Base-by-base conservation (phyloP, 1,284 basidiomycete genomes). In the Chondrostereum purpureum region DNA sequence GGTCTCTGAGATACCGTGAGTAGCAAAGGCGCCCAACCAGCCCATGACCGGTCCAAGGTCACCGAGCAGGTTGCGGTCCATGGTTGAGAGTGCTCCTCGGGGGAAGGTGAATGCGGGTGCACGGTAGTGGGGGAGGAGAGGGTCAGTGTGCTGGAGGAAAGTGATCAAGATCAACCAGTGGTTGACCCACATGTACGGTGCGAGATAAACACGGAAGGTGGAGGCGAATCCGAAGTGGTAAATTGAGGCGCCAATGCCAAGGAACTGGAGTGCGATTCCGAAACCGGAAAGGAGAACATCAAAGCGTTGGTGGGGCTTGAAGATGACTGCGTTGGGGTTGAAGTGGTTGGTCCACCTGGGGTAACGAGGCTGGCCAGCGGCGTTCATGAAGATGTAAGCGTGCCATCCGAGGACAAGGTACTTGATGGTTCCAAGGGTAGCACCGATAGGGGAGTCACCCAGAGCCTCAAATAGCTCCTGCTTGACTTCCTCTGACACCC, bases 91-190 rank as follows among this genome's bases (percentile, higher is more conserved):
- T 14, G 95, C 95, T 51, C 95, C 95, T 57, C 95, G 92, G 44
- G 88, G 75, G 77, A 99, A 99, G 39, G 86, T 96, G 77, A 95
- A 98, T 58, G 88, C 82, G 39, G 83, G 67, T 18, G 86, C 82
- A 55, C 90, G 88, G 78, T 98, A 99, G 71, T 99, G 95, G 44
- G 94, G 93, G 22, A 98, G 76, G 36, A 88, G 64, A 16, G 93
- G 92, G 70, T 98, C 95, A 57, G 95, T 97, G 76, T 98, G 96
- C 70, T 98, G 96, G 50, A 98, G 77, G 84, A 90, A 94, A 21
- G 91, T 93, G 70, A 94, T 92, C 55, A 90, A 62, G 49, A 95
- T 88, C 45, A 95, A 76, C 90, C 91, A 94, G 75, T 90, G 86
- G 70, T 89, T 88, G 39, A 86, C 72, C 80, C 84, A 92, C 53